These are phyloP conservation scores for Calocybe gangraenosa DNA, from an alignment of 768 basidiomycete genomes.

Conservation along the genomic window DNA sequence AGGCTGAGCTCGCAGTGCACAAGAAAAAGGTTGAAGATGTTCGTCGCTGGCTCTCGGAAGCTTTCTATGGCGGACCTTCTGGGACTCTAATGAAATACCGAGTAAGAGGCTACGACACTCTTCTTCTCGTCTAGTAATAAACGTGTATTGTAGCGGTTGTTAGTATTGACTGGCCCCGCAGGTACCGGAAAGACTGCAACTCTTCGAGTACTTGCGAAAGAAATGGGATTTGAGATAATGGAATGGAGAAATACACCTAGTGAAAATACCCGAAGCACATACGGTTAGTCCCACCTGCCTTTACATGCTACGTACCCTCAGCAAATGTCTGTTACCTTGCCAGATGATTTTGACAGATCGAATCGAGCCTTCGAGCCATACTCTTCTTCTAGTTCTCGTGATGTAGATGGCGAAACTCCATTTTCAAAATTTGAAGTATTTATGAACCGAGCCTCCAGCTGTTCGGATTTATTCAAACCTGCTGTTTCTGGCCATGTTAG, in stretches of 20 bases:
- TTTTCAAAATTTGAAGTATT: slow-evolving; percentile 75
- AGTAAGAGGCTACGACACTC: slow-evolving; percentile 37
- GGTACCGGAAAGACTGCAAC: slow-evolving; percentile 91
- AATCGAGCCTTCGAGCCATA: neutral
- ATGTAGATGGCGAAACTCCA: slow-evolving; percentile 37
- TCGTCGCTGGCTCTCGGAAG: slow-evolving; percentile 68
- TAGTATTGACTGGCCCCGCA: slow-evolving; percentile 83
- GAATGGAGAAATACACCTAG: slow-evolving; percentile 80
- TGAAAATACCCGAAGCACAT: slow-evolving; percentile 32
- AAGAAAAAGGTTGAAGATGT: slow-evolving; percentile 76
- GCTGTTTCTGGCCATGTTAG: slow-evolving; percentile 9
- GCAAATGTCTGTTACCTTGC: neutral
- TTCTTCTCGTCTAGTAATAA: neutral
- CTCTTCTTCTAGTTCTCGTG: slow-evolving; percentile 11
- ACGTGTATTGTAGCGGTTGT: slow-evolving; percentile 55
- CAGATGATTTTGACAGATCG: slow-evolving; percentile 4
- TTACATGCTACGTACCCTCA: neutral
- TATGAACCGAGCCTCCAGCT: slow-evolving; percentile 63
- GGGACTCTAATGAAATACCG: slow-evolving; percentile 69
- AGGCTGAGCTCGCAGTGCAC: slow-evolving; percentile 80
- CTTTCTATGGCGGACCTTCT: slow-evolving; percentile 63
- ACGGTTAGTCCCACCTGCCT: slow-evolving; percentile 14
- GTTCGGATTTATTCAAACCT: slow-evolving; percentile 45
- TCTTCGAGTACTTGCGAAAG: slow-evolving; percentile 65
- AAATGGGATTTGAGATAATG: slow-evolving; percentile 73